Base-by-base conservation (phyloP, 1,284 basidiomycete genomes). In the Cutaneotrichosporon sp. region DNA sequence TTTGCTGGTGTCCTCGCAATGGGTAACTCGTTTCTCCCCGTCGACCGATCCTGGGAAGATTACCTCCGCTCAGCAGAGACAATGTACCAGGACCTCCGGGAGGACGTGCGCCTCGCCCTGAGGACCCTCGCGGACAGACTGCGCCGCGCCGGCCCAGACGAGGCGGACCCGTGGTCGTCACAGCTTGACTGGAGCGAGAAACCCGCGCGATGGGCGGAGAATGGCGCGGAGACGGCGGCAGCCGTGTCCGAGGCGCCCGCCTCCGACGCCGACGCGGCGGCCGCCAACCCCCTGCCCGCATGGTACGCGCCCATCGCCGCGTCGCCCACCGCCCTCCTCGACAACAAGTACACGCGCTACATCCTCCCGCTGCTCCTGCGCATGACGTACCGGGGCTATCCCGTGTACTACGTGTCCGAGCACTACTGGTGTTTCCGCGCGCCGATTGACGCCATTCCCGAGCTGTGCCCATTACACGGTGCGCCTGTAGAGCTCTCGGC, bases 171-270 rank as follows among this genome's bases (percentile, higher is more conserved):
- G 2, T 98, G 93, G 93, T 76, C 91, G 15, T 81, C 80, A 45
- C 96, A 99, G 71, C 78, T 98, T 49, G 93, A 99, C 71, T 98
- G 94, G 94, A 85, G 87, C 2, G 90, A 90, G 0, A 97, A 97
- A 73, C 79, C 83, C 2, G 84, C 85, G n/a, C 83, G 86, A 64
- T 77, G 75, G 73, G n/a, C 61, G 1, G 66, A 68, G 22, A 43
- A 49, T 33, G 44, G 47, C 17, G 57, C 36, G 7, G 36, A n/a
- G 8, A 7, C 36, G 14, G 17, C 8, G 21, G 15, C 35, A 7
- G 26, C 44, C 22, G 9, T 22, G 13, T 4, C 35, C 7, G 8
- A 37, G 38, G 7, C 7, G 20, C 22, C 36, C 14, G 34, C 36
- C 2, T 17, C 15, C 4, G 18, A 8, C 13, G 18, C 36, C 10